A percentile compares a stretch with the other conserved stretches of the same genome.
These are phyloP conservation scores for Pisolithus sp. DNA, from an alignment of 768 basidiomycete species.

Conservation along the genomic window DNA sequence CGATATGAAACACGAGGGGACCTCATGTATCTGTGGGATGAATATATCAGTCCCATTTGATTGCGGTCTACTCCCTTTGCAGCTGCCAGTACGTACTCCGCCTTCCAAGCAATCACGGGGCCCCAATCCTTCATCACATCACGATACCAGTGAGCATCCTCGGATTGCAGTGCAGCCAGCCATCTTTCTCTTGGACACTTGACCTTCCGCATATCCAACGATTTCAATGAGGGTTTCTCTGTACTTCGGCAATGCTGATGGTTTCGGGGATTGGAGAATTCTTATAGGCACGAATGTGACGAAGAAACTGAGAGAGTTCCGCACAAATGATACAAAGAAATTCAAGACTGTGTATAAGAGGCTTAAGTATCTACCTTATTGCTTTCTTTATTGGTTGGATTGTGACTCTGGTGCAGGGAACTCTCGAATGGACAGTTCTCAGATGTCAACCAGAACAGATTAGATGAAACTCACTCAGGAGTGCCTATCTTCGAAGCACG, in stretches of 20 bases:
- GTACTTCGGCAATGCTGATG: conserved; percentile 51
- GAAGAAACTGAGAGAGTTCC: conserved; percentile 41
- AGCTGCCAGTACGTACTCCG: no score
- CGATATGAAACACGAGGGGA: no score
- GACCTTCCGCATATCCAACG: conserved; percentile 33
- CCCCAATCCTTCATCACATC: not conserved
- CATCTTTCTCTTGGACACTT: not conserved
- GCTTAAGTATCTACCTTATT: conserved; percentile 42
- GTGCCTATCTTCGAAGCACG: conserved; percentile 67
- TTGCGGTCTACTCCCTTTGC: no score
- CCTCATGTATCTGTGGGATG: no score
- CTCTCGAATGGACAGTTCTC: conserved; percentile 68
- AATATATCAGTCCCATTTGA: no score
- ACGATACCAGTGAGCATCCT: not conserved
- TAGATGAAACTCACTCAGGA: conserved; percentile 38
- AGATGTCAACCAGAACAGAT: conserved; percentile 56
- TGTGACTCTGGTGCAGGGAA: conserved; percentile 38
- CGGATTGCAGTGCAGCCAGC: not conserved
- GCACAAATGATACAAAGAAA: conserved; percentile 36
- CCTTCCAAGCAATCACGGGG: no score
- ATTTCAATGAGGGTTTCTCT: conserved; percentile 55
- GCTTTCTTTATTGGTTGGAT: not conserved
- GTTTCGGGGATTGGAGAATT: conserved; percentile 62
- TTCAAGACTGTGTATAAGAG: conserved; percentile 59
- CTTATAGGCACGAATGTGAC: conserved; percentile 49